Base-by-base conservation (phyloP, 192 early-diverging fungal genomes). In the Geranomyces variabilis region DNA sequence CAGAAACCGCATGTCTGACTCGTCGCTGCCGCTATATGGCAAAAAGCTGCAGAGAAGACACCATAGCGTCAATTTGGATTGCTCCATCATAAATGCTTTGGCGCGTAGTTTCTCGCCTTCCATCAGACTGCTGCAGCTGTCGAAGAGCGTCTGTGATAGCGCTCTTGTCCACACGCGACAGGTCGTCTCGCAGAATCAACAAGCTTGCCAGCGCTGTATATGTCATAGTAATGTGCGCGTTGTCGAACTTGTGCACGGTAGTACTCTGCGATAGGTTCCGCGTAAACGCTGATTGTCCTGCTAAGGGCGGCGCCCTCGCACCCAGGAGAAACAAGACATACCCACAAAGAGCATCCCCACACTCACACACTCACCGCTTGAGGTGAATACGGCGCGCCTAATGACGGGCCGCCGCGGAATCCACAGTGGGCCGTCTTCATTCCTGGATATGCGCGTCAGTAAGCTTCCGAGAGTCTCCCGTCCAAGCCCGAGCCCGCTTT, bases 1-100 rank as follows among this genome's bases (percentile, higher is more conserved):
- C 10, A 94, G 71, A 67, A 98, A 98, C 10, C 98, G 88, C 74
- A 95, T 84, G 76, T 99, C 98, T 47, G 77, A 76, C 79, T 98
- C 96, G 58, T 75, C 79, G 41, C 88, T 88, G n/a, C 80, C 85
- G 15, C 78, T 76, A 47, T 85, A 85, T 41, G 93, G 90, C 12
- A 82, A 75, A 76, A 92, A 94, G 67, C 90, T 91, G 71, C 21
- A 51, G 6, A 3, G 26, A 41, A 41, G 10, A 41, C 36, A 10
- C 5, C 10, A n/a, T 30, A 72, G 36, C 4, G 28, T 43, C 3
- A 26, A 28, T 4, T 56, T 59, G 43, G n/a, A 67, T 17, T 26
- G 24, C 21, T 53, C n/a, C n/a, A 60, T 60, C 0, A 22, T n/a
- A 60, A 28, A 60, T 15, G 0, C 0, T n/a, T n/a, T n/a, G n/a